Percentiles rank a stretch among this genome's conserved stretches.
Conservation (phyloP, 768 basidiomycete genomes). For the Boletus pseudo-olivaceus region DNA sequence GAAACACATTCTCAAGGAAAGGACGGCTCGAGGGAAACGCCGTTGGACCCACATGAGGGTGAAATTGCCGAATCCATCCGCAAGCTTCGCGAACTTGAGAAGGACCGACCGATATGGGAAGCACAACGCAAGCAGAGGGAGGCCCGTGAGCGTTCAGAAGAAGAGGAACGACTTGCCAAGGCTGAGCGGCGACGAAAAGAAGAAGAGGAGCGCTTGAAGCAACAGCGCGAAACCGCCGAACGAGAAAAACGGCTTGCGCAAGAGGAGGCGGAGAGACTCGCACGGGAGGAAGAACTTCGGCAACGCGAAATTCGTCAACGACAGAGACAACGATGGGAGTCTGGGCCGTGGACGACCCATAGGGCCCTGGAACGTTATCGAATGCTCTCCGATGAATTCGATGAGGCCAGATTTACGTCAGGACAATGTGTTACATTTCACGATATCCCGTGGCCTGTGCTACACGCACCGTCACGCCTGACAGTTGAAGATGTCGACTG, state of each 20-base stretch:
- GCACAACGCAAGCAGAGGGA: conserved; percentile 45
- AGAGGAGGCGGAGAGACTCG: conserved; percentile 30
- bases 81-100: conserved; percentile 66
- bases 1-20: conserved; percentile 6
- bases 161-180: conserved; percentile 37
- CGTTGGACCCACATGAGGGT: conserved; percentile 32
- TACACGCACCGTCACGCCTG: conserved; percentile 50
- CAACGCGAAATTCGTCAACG: conserved; percentile 42
- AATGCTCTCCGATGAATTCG: conserved; percentile 57
- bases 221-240: conserved; percentile 26
- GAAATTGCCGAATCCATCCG: conserved; percentile 61
- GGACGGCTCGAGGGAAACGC: not conserved
- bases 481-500: conserved; percentile 67
- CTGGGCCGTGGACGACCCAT: conserved; percentile 58
- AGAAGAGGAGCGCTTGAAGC: conserved; percentile 25
- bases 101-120: conserved; percentile 61
- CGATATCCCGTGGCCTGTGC: conserved; percentile 73
- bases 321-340: conserved; percentile 52
- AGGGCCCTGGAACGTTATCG: conserved; percentile 73
- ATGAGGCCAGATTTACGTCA: conserved; percentile 52
- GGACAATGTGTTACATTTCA: conserved; percentile 55
- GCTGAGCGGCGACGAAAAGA: conserved; percentile 35
- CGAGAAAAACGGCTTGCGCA: conserved; percentile 20
- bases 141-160: conserved; percentile 41
- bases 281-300: conserved; percentile 34